A percentile compares a stretch with the other conserved stretches of the same genome.
These are phyloP conservation scores for Thielaviopsis punctulata DNA, from an alignment of 2,329 filamentous ascomycete genomes.

Conservation along the genomic window DNA sequence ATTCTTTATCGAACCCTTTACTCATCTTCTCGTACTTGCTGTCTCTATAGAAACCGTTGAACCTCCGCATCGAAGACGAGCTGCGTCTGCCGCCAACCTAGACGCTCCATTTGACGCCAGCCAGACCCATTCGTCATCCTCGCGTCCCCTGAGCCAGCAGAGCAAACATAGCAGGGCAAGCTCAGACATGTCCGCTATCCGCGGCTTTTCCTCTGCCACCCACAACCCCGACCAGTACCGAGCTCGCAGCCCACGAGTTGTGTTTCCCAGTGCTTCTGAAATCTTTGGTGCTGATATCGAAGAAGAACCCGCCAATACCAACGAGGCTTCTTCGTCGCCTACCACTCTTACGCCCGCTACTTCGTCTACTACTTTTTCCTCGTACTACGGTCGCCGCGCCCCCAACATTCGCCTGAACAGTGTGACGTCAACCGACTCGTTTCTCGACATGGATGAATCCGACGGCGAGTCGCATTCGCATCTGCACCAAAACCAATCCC, in stretches of 20 bases:
- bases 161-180: conserved; percentile 54
- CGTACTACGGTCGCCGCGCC: conserved; percentile 17
- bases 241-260: conserved; percentile 28
- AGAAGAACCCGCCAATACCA: neutral
- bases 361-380: neutral
- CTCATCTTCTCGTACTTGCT: neutral
- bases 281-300: conserved; percentile 22
- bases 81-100: conserved; percentile 44
- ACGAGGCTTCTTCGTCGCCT: conserved; percentile 2
- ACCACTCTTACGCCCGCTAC: conserved; percentile 20
- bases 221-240: conserved; percentile 24
- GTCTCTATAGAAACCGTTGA: conserved; percentile 6
- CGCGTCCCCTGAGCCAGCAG: conserved; percentile 37
- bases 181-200: conserved; percentile 48
- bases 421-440: conserved; percentile 30
- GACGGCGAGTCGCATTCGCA: conserved; percentile 50
- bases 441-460: conserved; percentile 53
- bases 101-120: conserved; percentile 33
- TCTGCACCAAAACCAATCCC: too few species aligned
- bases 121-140: conserved; percentile 19
- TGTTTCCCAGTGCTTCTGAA: conserved; percentile 19
- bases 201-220: conserved; percentile 33
- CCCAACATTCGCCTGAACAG: conserved; percentile 36
- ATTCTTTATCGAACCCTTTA: neutral
- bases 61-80: conserved; percentile 31